Evolutionary conservation across 441 rosid genomes (phyloP).

Genomic region (Metrosideros polymorpha): DNA sequence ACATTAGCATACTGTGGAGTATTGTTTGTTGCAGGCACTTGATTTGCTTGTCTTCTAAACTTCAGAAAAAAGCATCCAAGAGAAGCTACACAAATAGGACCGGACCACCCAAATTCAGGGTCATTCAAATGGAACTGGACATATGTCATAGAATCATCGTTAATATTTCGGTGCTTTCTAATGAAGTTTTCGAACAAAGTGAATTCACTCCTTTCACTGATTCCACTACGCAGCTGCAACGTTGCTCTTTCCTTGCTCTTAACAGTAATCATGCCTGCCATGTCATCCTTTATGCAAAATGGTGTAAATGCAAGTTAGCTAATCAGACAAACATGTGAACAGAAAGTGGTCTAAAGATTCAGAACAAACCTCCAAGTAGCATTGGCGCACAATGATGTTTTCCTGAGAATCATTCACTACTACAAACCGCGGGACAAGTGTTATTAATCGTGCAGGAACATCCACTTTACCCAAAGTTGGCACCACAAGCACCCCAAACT

Average conservation of each 20-base stretch:
- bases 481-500: conserved; percentile 73
- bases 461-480: conserved; percentile 37
- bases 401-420: conserved; percentile 66
- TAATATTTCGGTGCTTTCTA: conserved; percentile 64
- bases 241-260: conserved; percentile 49
- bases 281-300: conserved; percentile 50
- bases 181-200: conserved; percentile 77
- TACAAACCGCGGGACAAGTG: conserved; percentile 72
- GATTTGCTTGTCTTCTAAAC: conserved; percentile 60
- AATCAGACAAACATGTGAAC: conserved; percentile 3
- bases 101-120: conserved; percentile 74
- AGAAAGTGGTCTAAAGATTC: conserved; percentile 2
- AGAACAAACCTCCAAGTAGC: conserved; percentile 66
- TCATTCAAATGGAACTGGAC: conserved; percentile 65
- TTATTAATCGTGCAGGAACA: conserved; percentile 60
- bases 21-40: conserved; percentile 22
- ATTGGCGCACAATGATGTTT: conserved; percentile 64
- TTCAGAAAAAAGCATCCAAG: conserved; percentile 84
- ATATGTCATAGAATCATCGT: conserved; percentile 37
- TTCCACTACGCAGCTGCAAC: conserved; percentile 48
- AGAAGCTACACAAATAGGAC: conserved; percentile 89
- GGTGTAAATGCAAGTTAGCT: conserved; percentile 2
- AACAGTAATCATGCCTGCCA: conserved; percentile 33
- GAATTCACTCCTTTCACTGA: conserved; percentile 44
- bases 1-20: conserved; percentile 63